Conservation (phyloP, 169 alveolate genomes). For the Perkinsus marinus region DNA sequence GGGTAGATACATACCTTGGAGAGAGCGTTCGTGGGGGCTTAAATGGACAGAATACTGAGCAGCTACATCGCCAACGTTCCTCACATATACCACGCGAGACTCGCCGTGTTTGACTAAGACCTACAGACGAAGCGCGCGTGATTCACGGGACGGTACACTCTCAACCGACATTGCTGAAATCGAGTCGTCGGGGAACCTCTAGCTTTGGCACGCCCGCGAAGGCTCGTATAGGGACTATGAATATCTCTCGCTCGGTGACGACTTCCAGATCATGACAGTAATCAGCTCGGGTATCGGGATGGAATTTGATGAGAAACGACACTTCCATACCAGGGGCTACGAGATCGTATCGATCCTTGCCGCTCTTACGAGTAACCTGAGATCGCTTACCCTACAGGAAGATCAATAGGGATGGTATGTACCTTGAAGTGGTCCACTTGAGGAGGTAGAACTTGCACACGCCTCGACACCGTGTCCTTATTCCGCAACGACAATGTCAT, state of each 20-base stretch:
- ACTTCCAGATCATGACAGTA: conserved; percentile 70
- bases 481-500: conserved; percentile 43
- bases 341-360: conserved; percentile 6
- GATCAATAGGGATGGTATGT: background rate
- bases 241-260: conserved; percentile 74
- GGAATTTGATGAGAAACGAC: conserved; percentile 53
- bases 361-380: background rate
- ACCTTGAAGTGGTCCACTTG: background rate
- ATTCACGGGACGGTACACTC: background rate
- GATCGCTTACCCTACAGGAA: background rate
- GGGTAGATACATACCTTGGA: background rate
- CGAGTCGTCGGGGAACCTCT: background rate
- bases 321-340: conserved; percentile 81
- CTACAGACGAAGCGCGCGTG: background rate
- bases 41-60: background rate
- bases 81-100: background rate
- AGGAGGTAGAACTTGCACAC: conserved; percentile 56
- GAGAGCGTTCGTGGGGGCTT: background rate
- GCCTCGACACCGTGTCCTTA: conserved; percentile 64
- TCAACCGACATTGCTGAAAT: background rate
- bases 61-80: background rate
- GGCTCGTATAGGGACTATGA: conserved; percentile 68
- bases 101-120: background rate
- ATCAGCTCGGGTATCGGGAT: conserved; percentile 75
- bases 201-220: conserved; percentile 1